Evolutionary conservation across 768 basidiomycete species (phyloP).

Genomic region (Botryobasidium botryosum): DNA sequence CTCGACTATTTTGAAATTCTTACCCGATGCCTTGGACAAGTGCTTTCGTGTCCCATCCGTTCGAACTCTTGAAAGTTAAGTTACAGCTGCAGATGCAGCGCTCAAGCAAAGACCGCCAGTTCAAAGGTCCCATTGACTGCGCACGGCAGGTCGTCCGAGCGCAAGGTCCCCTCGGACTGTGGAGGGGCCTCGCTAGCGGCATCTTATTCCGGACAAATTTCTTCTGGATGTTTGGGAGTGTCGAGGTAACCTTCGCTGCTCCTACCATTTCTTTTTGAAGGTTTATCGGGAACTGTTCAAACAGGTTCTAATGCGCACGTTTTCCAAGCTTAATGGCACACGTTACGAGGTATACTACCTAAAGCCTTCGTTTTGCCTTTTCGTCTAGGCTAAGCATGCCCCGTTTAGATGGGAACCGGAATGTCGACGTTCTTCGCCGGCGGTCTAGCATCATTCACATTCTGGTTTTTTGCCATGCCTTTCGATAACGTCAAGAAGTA

Average conservation of each 20-base stretch:
- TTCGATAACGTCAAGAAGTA: slow-evolving; percentile 77
- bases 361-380: neutral
- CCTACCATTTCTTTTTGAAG: slow-evolving; percentile 6
- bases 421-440: slow-evolving; percentile 49
- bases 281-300: no score
- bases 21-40: slow-evolving; percentile 20
- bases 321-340: slow-evolving; percentile 38
- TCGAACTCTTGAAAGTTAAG: slow-evolving; percentile 67
- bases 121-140: slow-evolving; percentile 50
- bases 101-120: slow-evolving; percentile 29
- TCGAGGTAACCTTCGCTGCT: slow-evolving; percentile 34
- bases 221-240: slow-evolving; percentile 61
- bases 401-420: slow-evolving; percentile 40
- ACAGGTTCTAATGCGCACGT: slow-evolving; percentile 43
- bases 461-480: slow-evolving; percentile 54
- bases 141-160: slow-evolving; percentile 41
- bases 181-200: slow-evolving; percentile 60
- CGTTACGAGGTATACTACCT: slow-evolving; percentile 33
- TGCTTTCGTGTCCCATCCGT: slow-evolving; percentile 53
- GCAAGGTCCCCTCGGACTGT: slow-evolving; percentile 50
- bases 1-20: slow-evolving; percentile 4
- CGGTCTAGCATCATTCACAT: slow-evolving; percentile 42
- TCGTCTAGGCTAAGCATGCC: neutral
- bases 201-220: slow-evolving; percentile 59
- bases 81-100: slow-evolving; percentile 50